phyloP scores from a whole-genome alignment of 192 early-diverging fungal genomes.

The Coemansia sp. region DNA sequence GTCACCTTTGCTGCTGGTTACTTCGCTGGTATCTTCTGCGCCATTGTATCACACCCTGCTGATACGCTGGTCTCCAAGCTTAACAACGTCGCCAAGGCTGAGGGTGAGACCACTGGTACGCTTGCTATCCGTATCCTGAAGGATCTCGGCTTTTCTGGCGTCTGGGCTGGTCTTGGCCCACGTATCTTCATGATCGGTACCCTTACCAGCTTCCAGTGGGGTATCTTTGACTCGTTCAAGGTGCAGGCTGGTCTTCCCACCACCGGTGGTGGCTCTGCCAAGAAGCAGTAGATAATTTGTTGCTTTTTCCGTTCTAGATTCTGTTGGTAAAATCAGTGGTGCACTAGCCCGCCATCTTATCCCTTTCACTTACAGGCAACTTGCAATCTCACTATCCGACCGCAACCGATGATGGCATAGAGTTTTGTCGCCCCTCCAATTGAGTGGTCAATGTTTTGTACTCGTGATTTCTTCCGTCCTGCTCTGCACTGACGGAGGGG shows the following conservation, averaged over 20 bases:
- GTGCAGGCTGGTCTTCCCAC: constrained; percentile 66
- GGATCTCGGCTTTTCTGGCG: constrained; percentile 63
- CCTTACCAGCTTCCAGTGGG: constrained; percentile 82
- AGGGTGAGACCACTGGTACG: constrained; percentile 58
- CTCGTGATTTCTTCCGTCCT: too few species aligned
- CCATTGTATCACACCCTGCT: constrained; percentile 88
- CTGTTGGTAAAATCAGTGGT: background rate
- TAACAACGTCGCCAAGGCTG: constrained; percentile 60
- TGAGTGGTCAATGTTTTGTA: too few species aligned
- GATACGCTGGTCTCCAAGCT: constrained; percentile 78
- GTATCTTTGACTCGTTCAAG: constrained; percentile 83
- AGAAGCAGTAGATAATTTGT: constrained; percentile 44
- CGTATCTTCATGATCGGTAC: constrained; percentile 94
- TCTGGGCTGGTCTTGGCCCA: constrained; percentile 79
- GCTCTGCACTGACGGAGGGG: too few species aligned
- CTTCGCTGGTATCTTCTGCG: constrained; percentile 84
- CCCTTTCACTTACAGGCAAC: background rate
- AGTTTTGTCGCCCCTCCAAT: too few species aligned
- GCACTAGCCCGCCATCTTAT: background rate
- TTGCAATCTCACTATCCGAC: background rate
- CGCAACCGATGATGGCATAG: too few species aligned
- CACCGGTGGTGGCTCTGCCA: constrained; percentile 58
- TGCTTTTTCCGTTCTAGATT: background rate
- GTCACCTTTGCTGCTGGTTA: constrained; percentile 83
- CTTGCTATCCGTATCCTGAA: constrained; percentile 56